These are phyloP conservation scores for Rhizophagus sp. DNA, from an alignment of 192 early-diverging fungal genomes.

Conservation along the genomic window DNA sequence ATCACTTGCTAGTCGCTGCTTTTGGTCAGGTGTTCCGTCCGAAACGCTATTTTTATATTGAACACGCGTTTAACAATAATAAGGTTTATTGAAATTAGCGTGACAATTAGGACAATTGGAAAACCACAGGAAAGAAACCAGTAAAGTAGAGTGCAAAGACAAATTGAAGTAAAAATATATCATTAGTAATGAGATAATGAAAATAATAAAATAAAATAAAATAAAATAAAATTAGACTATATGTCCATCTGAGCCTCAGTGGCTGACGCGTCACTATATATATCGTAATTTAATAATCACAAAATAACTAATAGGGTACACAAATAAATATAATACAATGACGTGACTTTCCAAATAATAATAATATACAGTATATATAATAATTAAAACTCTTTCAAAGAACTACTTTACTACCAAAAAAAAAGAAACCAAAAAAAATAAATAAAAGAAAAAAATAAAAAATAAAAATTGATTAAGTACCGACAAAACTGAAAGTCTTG, in stretches of 20 bases:
- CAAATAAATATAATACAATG: neutral
- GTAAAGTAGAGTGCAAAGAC: neutral
- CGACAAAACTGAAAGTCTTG: too few species aligned
- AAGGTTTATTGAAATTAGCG: neutral
- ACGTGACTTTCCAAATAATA: too few species aligned
- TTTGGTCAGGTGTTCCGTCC: slow-evolving; percentile 16
- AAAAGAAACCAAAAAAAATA: too few species aligned
- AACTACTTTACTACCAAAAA: too few species aligned
- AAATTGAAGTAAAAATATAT: neutral
- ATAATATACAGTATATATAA: neutral
- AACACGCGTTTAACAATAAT: slow-evolving; percentile 7
- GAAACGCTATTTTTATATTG: neutral
- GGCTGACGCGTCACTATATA: neutral
- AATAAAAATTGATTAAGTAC: too few species aligned
- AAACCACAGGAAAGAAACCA: neutral
- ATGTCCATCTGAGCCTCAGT: neutral
- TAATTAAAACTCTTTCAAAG: neutral
- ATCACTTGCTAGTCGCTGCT: neutral
- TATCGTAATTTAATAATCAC: neutral
- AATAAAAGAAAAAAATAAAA: neutral
- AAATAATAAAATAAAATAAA: neutral
- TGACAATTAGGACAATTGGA: neutral
- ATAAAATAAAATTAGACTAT: too few species aligned
- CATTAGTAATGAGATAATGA: neutral
- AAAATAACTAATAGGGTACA: neutral